Percentiles rank a stretch among this genome's conserved stretches.
Conservation (phyloP, 129 eudicot species). For the Logfia minima region DNA sequence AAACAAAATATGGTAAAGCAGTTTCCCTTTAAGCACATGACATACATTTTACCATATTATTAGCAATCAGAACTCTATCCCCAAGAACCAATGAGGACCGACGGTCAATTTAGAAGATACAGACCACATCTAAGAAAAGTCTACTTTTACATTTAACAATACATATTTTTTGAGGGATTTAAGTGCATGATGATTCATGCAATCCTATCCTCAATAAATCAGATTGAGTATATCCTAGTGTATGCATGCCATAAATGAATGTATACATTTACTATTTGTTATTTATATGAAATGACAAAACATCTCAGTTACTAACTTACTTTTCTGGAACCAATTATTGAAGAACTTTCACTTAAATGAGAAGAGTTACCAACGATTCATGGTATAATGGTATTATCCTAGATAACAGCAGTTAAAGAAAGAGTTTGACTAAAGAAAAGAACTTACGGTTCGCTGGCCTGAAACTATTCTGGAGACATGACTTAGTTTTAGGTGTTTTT, state of each 20-base stretch:
- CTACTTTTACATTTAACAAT: no score
- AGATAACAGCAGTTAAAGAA: constrained; percentile 9
- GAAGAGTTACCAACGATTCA: not conserved
- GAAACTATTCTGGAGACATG: constrained; percentile 87
- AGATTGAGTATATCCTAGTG: not conserved
- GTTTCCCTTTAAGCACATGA: not conserved
- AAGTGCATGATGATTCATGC: not conserved
- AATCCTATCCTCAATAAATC: not conserved
- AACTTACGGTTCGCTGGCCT: constrained; percentile 98
- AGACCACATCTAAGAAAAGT: not conserved
- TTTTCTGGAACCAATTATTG: not conserved
- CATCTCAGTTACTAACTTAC: constrained; percentile 1
- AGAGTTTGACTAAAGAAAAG: constrained; percentile 11
- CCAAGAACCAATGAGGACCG: not conserved
- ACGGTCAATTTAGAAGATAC: not conserved
- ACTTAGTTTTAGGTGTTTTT: constrained; percentile 83
- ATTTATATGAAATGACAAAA: constrained; percentile 3
- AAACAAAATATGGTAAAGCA: no score
- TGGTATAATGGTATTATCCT: not conserved
- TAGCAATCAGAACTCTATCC: not conserved
- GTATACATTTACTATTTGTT: not conserved
- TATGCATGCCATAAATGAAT: constrained; percentile 15
- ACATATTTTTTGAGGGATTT: not conserved
- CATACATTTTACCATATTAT: not conserved
- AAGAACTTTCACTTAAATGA: constrained; percentile 11